These are phyloP conservation scores for Paecilomyces dactylethromorphus DNA, from an alignment of 2,329 filamentous ascomycete species.

Conservation along the genomic window DNA sequence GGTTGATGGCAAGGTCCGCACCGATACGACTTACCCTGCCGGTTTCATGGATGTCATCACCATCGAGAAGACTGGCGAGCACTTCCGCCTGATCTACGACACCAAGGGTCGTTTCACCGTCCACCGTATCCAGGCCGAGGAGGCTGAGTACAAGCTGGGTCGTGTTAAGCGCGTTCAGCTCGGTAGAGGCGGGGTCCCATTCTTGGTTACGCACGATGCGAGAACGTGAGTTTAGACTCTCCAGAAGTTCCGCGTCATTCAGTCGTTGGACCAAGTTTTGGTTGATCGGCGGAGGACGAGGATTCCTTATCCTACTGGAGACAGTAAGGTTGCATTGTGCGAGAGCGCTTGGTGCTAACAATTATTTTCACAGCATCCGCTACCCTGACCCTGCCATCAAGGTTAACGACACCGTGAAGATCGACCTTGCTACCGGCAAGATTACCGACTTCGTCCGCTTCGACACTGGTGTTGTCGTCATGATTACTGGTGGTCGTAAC, in stretches of 20 bases:
- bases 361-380: slow-evolving; percentile 66
- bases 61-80: slow-evolving; percentile 99
- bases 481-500: slow-evolving; percentile 99
- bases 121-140: slow-evolving; percentile 97
- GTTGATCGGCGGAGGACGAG: slow-evolving; percentile 48
- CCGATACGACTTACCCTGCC: slow-evolving; percentile 92
- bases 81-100: slow-evolving; percentile 99
- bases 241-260: slow-evolving; percentile 80
- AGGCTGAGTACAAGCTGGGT: slow-evolving; percentile 99
- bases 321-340: slow-evolving; percentile 21
- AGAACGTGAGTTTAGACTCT: slow-evolving; percentile 85
- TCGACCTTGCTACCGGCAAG: slow-evolving; percentile 94
- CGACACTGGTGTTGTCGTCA: slow-evolving; percentile 95
- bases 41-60: slow-evolving; percentile 99
- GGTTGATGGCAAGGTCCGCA: slow-evolving; percentile 99
- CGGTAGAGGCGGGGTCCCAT: slow-evolving; percentile 99
- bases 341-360: slow-evolving; percentile 28
- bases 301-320: slow-evolving; percentile 20
- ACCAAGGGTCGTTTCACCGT: slow-evolving; percentile 99
- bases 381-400: slow-evolving; percentile 98
- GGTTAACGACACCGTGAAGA: slow-evolving; percentile 99
- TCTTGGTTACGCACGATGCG: slow-evolving; percentile 99
- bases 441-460: slow-evolving; percentile 98
- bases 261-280: slow-evolving; percentile 99
- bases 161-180: slow-evolving; percentile 99